Base-by-base conservation (phyloP, 192 early-diverging fungal species). In the Kappamyces sp. region DNA sequence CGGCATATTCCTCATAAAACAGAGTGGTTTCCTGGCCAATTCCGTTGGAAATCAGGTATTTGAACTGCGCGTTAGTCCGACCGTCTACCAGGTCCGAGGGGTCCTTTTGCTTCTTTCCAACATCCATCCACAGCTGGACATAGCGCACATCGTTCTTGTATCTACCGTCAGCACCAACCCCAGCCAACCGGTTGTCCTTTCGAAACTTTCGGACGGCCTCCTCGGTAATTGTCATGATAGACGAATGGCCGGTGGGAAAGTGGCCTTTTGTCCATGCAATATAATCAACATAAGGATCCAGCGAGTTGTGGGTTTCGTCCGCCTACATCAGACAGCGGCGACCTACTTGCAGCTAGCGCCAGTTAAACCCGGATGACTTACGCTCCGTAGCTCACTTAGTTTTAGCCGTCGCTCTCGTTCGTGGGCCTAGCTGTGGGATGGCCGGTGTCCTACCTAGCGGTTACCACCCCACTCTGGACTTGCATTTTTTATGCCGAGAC, bases 1-100 rank as follows among this genome's bases (percentile, higher is more conserved):
- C 66, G 0, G 84, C 87, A 57, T 90, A 89, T 53, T 90, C 88
- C 52, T 87, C 82, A 57, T 93, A 95, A 41, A 75, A 83, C n/a
- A 79, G 43, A 0, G 88, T 74, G 30, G 82, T 63, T 37, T 73
- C 67, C 11, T 66, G 55, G 0, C 89, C 92, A 51, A 95, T 91
- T 9, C 71, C 66, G 52, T 91, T 90, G 15, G 71, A 55, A 32
- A 75, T 46, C 52, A 95, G 73, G 55, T 84, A 93, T 60, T 80
- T 79, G 66, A 91, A 93, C 22, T 22, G 22, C 22, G 22, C 22
- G 22, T 22, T 22, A 22, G 22, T 22, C 22, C 22, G 22, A 22
- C 22, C 22, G 0, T 22, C 22, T 22, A 22, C 22, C 31, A 91
- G 71, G 0, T 89, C 86, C 5, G 78, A 71, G 30, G 84, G 77